These are phyloP conservation scores for Elsinoe australis DNA, from an alignment of 2,329 filamentous ascomycete species.

Conservation along the genomic window DNA sequence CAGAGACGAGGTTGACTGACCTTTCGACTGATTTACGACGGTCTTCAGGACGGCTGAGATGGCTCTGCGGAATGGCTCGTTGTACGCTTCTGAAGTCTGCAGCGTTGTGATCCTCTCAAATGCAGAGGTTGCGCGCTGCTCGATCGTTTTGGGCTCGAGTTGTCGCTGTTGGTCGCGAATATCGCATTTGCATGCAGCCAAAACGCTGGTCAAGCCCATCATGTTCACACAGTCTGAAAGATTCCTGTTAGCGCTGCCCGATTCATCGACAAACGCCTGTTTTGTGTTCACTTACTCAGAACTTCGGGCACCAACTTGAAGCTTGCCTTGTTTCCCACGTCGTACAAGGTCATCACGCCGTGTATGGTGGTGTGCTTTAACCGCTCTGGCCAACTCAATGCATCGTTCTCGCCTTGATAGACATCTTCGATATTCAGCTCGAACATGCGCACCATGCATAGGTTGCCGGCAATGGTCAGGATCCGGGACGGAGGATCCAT, in stretches of 20 bases:
- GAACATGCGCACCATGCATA: constrained; percentile 51
- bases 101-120: constrained; percentile 61
- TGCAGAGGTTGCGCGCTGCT: constrained; percentile 53
- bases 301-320: constrained; percentile 66
- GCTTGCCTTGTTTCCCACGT: constrained; percentile 71
- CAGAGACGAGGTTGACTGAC: constrained; percentile 44
- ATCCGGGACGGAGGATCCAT: constrained; percentile 41
- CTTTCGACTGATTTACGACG: constrained; percentile 56
- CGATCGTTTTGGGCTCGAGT: constrained; percentile 61
- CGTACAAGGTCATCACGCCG: constrained; percentile 77
- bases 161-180: constrained; percentile 61
- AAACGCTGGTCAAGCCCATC: constrained; percentile 64
- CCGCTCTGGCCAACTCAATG: constrained; percentile 50
- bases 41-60: constrained; percentile 67
- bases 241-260: constrained; percentile 10
- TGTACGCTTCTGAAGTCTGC: constrained; percentile 61
- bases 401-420: constrained; percentile 41
- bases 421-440: constrained; percentile 50
- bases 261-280: neutral
- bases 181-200: constrained; percentile 89
- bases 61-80: constrained; percentile 66
- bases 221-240: constrained; percentile 62
- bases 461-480: constrained; percentile 49
- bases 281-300: constrained; percentile 57
- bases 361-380: constrained; percentile 63